A percentile compares a stretch with the other conserved stretches of the same genome.
Conservation (phyloP, 2,329 filamentous ascomycete genomes). For the Colletotrichum higginsianum region DNA sequence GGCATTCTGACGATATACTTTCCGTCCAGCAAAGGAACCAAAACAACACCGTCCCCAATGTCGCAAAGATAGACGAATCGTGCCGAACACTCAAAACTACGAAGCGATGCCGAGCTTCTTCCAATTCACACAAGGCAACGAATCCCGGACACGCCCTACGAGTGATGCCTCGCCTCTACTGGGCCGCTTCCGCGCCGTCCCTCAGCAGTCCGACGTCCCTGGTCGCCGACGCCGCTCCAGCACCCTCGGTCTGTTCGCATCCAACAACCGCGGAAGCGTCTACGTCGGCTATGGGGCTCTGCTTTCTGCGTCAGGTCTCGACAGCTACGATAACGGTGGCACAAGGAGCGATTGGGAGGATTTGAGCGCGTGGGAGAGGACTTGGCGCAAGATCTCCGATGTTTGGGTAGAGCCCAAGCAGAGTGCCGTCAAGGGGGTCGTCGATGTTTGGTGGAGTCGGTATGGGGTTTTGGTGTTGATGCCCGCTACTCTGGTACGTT, state of each 20-base stretch:
- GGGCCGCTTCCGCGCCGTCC: conserved; percentile 76
- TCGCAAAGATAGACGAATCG: conserved; percentile 26
- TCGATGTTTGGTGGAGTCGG: conserved; percentile 75
- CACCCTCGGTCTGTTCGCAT: conserved; percentile 47
- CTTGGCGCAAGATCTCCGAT: conserved; percentile 59
- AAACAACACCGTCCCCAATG: conserved; percentile 33
- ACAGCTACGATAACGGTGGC: conserved; percentile 50
- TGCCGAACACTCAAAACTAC: conserved; percentile 26
- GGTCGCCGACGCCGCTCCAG: conserved; percentile 50
- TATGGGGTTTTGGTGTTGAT: conserved; percentile 73
- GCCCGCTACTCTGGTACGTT: conserved; percentile 71
- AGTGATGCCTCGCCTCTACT: conserved; percentile 73
- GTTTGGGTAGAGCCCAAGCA: conserved; percentile 75
- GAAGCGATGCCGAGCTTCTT: conserved; percentile 74
- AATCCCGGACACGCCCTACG: conserved; percentile 66
- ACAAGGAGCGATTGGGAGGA: conserved; percentile 51
- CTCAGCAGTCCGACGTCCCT: conserved; percentile 55
- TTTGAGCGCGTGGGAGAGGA: conserved; percentile 53
- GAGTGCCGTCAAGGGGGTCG: conserved; percentile 69
- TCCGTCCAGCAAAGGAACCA: conserved; percentile 10
- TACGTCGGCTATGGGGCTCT: conserved; percentile 71
- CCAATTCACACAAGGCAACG: conserved; percentile 76
- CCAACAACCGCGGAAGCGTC: conserved; percentile 63
- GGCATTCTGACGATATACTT: neutral
- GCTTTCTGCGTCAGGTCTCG: conserved; percentile 58